Base-by-base conservation (phyloP, 768 basidiomycete species). In the Dictyophora rubrovolvata region DNA sequence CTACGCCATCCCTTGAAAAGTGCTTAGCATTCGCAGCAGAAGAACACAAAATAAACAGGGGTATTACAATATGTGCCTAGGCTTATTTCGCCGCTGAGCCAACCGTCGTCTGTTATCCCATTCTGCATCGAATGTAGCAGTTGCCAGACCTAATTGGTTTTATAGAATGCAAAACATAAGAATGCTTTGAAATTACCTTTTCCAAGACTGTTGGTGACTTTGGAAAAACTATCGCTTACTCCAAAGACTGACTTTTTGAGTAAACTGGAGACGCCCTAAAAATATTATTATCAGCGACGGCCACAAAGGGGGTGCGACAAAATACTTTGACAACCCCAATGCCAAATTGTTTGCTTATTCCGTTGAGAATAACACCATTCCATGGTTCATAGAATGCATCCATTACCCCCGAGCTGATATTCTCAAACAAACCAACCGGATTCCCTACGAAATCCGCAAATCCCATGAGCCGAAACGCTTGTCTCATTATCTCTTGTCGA, bases 381-480 rank as follows among this genome's bases (percentile, higher is more conserved):
- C 94, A 96, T 1, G 96, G 96, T 70, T 97, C 95, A 64, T 98
- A 96, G 77, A 99, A 98, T 64, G 98, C 94, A 70, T 99, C 96
- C 55, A 89, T 89, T 5, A 98, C 90, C 11, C 96, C 96, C 28
- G 93, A 96, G 67, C 92, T 95, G 67, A 99, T 93, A 67, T 98
- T 98, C 53, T 89, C 95, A 77, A 99, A 98, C 48, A 99, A 78
- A 10, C 96, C 96, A 49, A 98, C 93, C 4, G 95, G 95, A 68
- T 94, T 94, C 14, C 90, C 88, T 61, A 89, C 88, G 73, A 98
- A 95, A 72, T 98, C 95, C 0, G 94, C 96, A 5, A 94, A 97
- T n/a, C 96, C 95, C 14, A 99, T 79, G 48, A 99, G 89, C 37
- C 96, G 86, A 70, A 98, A 98, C 2, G 98, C 77, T 68, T 99